Conservation (phyloP, 768 basidiomycete species). For the Lactarius pseudohatsudake region DNA sequence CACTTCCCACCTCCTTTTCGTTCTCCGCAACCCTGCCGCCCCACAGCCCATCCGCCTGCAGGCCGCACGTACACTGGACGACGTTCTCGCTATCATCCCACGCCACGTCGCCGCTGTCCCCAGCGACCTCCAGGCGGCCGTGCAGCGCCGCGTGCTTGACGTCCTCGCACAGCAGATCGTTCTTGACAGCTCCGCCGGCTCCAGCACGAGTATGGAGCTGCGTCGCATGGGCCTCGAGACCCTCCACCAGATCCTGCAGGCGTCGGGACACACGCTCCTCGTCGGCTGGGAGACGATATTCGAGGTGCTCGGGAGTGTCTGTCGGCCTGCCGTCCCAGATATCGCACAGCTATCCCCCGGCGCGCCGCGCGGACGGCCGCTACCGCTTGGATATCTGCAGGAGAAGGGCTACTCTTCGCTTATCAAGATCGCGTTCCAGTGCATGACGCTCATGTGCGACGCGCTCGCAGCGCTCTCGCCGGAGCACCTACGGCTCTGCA, state of each 20-base stretch:
- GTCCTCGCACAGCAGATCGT: slow-evolving; percentile 82
- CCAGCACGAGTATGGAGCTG: slow-evolving; percentile 65
- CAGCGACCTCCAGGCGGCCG: slow-evolving; percentile 62
- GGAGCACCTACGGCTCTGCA: slow-evolving; percentile 82
- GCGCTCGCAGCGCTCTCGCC: slow-evolving; percentile 80
- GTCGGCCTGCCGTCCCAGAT: slow-evolving; percentile 52
- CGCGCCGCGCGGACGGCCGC: slow-evolving; percentile 16
- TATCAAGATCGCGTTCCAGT: slow-evolving; percentile 93
- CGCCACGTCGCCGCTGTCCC: slow-evolving; percentile 57
- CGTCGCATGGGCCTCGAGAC: slow-evolving; percentile 88
- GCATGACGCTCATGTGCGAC: slow-evolving; percentile 91
- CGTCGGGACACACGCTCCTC: slow-evolving; percentile 86
- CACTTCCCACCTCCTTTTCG: slow-evolving; percentile 74
- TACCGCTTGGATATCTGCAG: slow-evolving; percentile 55
- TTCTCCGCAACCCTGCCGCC: slow-evolving; percentile 67
- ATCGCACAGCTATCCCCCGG: slow-evolving; percentile 33
- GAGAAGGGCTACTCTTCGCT: slow-evolving; percentile 73
- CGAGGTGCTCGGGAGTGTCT: slow-evolving; percentile 87
- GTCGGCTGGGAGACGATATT: slow-evolving; percentile 95
- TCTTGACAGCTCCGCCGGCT: slow-evolving; percentile 36
- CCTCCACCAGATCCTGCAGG: slow-evolving; percentile 85
- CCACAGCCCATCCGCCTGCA: slow-evolving; percentile 82
- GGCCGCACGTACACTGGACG: slow-evolving; percentile 83
- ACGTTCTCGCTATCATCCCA: slow-evolving; percentile 76
- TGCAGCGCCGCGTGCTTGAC: slow-evolving; percentile 82